These are phyloP conservation scores for Scleroderma citrinum DNA, from an alignment of 768 basidiomycete species.

Conservation along the genomic window DNA sequence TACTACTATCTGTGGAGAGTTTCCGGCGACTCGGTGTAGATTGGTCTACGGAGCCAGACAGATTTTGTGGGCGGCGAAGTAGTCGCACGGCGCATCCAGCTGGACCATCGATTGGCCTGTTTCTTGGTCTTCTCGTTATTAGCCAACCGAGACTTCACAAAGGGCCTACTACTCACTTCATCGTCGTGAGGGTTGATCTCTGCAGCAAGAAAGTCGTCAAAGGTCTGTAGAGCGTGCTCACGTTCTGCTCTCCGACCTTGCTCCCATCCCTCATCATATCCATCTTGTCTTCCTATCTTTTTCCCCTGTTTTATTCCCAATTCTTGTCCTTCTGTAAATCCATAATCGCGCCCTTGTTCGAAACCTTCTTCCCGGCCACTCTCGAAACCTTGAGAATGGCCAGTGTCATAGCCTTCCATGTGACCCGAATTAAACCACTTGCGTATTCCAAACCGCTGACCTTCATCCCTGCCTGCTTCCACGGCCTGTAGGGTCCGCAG, in stretches of 20 bases:
- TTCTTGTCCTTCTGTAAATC: constrained; percentile 31
- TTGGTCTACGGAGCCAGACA: constrained; percentile 17
- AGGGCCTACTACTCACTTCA: constrained; percentile 15
- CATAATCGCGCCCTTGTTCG: constrained; percentile 36
- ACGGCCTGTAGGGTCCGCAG: constrained; percentile 41
- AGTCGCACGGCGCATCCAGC: constrained; percentile 21
- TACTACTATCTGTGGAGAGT: neutral
- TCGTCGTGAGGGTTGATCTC: constrained; percentile 31
- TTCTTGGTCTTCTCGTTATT: constrained; percentile 12
- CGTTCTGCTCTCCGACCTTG: constrained; percentile 46
- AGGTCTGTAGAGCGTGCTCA: constrained; percentile 46
- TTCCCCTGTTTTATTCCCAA: constrained; percentile 31
- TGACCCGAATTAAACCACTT: constrained; percentile 41
- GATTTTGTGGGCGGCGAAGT: constrained; percentile 4
- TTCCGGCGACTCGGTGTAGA: constrained; percentile 7
- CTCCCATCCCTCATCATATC: constrained; percentile 30
- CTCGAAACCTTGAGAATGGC: constrained; percentile 41
- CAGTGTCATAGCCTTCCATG: constrained; percentile 40
- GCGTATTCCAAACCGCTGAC: constrained; percentile 33
- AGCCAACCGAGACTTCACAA: constrained; percentile 7
- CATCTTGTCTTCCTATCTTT: constrained; percentile 25
- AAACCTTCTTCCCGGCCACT: constrained; percentile 41
- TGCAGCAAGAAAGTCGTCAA: constrained; percentile 49
- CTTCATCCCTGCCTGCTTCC: constrained; percentile 40
- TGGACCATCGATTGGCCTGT: constrained; percentile 22